A percentile compares a stretch with the other conserved stretches of the same genome.
phyloP scores from a whole-genome alignment of 1,284 basidiomycete genomes.

The Grifola frondosa region DNA sequence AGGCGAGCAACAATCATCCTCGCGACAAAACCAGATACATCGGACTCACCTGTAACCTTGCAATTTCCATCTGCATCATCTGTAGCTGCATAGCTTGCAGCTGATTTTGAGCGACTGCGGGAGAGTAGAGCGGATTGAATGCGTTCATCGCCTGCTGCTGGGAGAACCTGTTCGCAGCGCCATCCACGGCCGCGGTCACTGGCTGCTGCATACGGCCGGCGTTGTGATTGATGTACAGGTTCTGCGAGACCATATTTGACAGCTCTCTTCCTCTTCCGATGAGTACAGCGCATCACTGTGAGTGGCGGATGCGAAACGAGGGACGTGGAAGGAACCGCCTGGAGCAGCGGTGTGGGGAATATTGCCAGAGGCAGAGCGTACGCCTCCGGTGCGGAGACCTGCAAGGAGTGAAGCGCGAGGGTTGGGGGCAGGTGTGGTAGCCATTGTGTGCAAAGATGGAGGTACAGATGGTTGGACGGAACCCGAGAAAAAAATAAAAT shows the following conservation, averaged over 20 bases:
- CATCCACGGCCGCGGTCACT: constrained; percentile 71
- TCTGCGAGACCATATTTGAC: constrained; percentile 51
- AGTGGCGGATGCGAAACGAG: constrained; percentile 44
- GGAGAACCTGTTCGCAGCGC: constrained; percentile 59
- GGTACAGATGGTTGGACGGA: constrained; percentile 6
- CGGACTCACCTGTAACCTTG: constrained; percentile 68
- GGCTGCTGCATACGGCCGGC: constrained; percentile 46
- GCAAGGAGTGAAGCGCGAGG: constrained; percentile 79
- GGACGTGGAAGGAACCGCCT: constrained; percentile 58
- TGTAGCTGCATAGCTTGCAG: constrained; percentile 71
- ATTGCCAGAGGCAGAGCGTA: constrained; percentile 63
- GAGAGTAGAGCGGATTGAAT: constrained; percentile 53
- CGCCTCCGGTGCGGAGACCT: constrained; percentile 82
- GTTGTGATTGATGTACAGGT: constrained; percentile 39
- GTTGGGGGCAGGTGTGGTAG: constrained; percentile 56
- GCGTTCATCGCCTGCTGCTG: constrained; percentile 56
- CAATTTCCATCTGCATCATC: constrained; percentile 77
- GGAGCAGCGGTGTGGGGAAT: constrained; percentile 71
- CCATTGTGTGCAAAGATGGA: constrained; percentile 42
- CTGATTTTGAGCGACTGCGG: constrained; percentile 40
- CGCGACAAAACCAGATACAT: constrained; percentile 4
- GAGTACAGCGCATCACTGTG: constrained; percentile 41
- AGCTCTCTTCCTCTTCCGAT: constrained; percentile 62
- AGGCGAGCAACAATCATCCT: not conserved
- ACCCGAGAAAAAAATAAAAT: constrained; percentile 17